These are phyloP conservation scores for Hypoxylon crocopeplum DNA, from an alignment of 495 filamentous ascomycete genomes.

Conservation along the genomic window DNA sequence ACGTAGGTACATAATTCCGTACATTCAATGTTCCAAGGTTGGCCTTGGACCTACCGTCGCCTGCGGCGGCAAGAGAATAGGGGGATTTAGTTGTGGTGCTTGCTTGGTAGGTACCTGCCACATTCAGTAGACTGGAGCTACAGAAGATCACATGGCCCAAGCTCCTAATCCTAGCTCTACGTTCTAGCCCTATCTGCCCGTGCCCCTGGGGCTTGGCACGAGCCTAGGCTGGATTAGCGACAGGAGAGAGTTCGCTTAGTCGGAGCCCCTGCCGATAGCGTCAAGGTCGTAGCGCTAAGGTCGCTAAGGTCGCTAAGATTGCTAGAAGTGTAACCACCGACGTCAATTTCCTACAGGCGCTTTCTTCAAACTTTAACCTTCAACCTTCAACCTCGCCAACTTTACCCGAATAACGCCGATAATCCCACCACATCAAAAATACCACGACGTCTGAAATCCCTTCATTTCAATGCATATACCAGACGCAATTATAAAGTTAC, in stretches of 20 bases:
- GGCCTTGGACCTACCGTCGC: neutral
- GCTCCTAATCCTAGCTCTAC: constrained; percentile 24
- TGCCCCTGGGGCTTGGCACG: constrained; percentile 18
- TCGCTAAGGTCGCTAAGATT: constrained; percentile 13
- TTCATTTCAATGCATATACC: too few relatives aligned
- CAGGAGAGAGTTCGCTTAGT: constrained; percentile 16
- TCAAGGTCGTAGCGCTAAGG: constrained; percentile 25
- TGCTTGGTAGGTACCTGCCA: too few relatives aligned
- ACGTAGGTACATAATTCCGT: too few relatives aligned
- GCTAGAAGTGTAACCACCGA: constrained; percentile 12
- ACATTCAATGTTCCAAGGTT: too few relatives aligned
- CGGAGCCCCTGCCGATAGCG: constrained; percentile 18
- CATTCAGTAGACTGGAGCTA: neutral
- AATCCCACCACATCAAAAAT: too few relatives aligned
- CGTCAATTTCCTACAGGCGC: too few relatives aligned
- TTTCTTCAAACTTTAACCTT: too few relatives aligned
- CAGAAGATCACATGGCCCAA: constrained; percentile 22
- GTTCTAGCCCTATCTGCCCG: constrained; percentile 10
- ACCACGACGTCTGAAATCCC: too few relatives aligned
- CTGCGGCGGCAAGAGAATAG: constrained; percentile 5
- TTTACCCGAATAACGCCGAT: neutral
- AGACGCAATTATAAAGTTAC: too few relatives aligned
- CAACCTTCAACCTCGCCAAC: neutral
- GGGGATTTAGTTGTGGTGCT: neutral
- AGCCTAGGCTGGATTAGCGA: constrained; percentile 28